These are phyloP conservation scores for Cadophora sp. DNA, from an alignment of 2,329 filamentous ascomycete species.

Conservation along the genomic window DNA sequence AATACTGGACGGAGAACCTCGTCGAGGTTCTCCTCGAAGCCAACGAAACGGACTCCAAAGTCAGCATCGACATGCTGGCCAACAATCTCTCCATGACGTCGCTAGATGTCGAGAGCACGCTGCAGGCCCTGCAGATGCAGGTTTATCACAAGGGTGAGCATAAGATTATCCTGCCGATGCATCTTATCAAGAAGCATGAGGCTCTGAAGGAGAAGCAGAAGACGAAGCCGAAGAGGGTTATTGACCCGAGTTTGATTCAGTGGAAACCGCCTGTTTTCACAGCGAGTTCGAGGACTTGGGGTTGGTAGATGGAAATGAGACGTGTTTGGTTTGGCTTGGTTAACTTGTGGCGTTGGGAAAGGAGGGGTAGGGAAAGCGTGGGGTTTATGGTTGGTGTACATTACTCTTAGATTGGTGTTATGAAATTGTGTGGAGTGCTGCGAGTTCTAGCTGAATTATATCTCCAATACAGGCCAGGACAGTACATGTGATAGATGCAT, in stretches of 20 bases:
- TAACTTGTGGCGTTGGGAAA: constrained; percentile 4
- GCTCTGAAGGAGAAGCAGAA: constrained; percentile 81
- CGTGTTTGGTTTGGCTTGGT: constrained; percentile 5
- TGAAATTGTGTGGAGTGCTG: no score
- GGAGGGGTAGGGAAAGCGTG: not conserved
- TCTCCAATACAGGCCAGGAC: no score
- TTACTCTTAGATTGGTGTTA: not conserved
- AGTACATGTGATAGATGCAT: no score
- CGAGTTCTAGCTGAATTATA: no score
- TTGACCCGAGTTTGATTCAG: constrained; percentile 80
- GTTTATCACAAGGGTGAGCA: constrained; percentile 96
- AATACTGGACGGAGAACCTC: constrained; percentile 97
- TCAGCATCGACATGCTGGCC: constrained; percentile 87
- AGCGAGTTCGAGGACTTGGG: constrained; percentile 90
- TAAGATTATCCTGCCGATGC: constrained; percentile 90
- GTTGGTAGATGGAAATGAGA: constrained; percentile 67
- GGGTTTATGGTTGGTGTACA: no score
- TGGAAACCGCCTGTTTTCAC: constrained; percentile 98
- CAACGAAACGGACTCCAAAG: constrained; percentile 71
- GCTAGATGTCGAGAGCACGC: constrained; percentile 91
- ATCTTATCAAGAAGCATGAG: constrained; percentile 69
- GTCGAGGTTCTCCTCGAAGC: constrained; percentile 82
- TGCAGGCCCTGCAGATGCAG: constrained; percentile 94
- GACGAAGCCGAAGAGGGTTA: constrained; percentile 75
- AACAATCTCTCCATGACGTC: constrained; percentile 90